Evolutionary conservation across 257 asterid species (phyloP).

Genomic region (Verbena officinalis): DNA sequence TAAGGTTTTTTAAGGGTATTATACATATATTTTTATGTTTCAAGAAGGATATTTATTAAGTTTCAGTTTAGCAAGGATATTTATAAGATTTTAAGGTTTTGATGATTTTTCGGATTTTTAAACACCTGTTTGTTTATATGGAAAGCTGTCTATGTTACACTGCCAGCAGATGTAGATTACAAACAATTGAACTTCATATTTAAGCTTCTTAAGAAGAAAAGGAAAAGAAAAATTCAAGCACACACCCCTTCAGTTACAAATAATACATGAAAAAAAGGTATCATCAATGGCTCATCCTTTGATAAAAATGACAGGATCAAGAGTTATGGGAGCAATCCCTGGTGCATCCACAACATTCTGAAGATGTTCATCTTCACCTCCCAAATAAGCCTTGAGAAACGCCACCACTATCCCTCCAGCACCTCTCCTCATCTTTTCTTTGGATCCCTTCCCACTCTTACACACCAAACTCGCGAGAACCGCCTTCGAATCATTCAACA

Average conservation of each 20-base stretch:
- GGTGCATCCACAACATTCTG: conserved; percentile 44
- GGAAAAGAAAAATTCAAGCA: background rate
- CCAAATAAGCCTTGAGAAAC: conserved; percentile 69
- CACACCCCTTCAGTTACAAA: background rate
- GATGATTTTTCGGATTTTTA: no score
- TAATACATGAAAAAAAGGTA: background rate
- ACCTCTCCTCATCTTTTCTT: conserved; percentile 56
- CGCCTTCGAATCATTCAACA: conserved; percentile 48
- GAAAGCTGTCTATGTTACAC: no score
- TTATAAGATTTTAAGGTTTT: no score
- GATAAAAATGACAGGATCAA: conserved; percentile 56
- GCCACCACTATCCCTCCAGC: conserved; percentile 74
- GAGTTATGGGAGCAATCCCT: conserved; percentile 52
- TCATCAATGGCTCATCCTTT: conserved; percentile 21
- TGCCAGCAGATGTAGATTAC: background rate
- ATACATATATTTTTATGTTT: no score
- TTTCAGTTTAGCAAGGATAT: no score
- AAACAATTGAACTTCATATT: background rate
- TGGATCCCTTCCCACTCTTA: conserved; percentile 52
- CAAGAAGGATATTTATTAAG: no score
- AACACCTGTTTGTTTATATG: no score
- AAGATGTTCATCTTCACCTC: conserved; percentile 36
- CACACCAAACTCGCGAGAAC: conserved; percentile 39
- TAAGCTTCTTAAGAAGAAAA: background rate
- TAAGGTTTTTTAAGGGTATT: no score